Base-by-base conservation (phyloP, 331 rosid genomes). In the Malus hybrid region DNA sequence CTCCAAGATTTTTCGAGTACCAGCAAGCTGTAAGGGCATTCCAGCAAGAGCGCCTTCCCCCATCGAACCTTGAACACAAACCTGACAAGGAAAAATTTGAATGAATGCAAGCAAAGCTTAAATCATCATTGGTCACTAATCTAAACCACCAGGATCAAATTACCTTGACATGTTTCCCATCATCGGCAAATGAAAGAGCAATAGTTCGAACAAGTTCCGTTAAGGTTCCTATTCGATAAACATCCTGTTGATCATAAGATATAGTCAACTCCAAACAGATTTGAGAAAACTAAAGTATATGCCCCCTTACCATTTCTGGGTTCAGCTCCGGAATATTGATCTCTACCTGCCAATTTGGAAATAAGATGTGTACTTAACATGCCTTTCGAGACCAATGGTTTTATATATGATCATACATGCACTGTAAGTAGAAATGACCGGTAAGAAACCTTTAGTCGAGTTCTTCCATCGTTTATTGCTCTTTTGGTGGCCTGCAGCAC, bases 21-120 rank as follows among this genome's bases (percentile, higher is more conserved):
- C 99, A 73, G 97, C 96, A 67, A 94, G 99, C 88, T 94, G 99
- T 81, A 94, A 81, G 24, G 99, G 99, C 99, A 94, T 92, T 78
- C 97, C 99, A 70, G 93, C 87, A 71, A 88, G 93, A 71, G 97
- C 97, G 72, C 99, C 99, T 80, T 91, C 93, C 74, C 99, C 99
- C 99, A 94, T 91, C 67, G 99, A 91, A 65, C 99, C 99, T 87
- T 94, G 97, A 52, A 94, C 97, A 79, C 99, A 94, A 74, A 94
- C 99, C 99, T 94, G 74, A 70, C 75, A 29, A 81, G 64, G 27
- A 66, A 63, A 73, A 52, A 27, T 78, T 64, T 46, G 48, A 69
- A 76, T 54, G 78, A 63, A 54, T 79, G 71, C 34, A 54, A 73
- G 61, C 67, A 14, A 76, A 65, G 46, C 24, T 59, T 29, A 50